phyloP scores from a whole-genome alignment of 768 basidiomycete genomes.

The Kwoniella dejecticola region DNA sequence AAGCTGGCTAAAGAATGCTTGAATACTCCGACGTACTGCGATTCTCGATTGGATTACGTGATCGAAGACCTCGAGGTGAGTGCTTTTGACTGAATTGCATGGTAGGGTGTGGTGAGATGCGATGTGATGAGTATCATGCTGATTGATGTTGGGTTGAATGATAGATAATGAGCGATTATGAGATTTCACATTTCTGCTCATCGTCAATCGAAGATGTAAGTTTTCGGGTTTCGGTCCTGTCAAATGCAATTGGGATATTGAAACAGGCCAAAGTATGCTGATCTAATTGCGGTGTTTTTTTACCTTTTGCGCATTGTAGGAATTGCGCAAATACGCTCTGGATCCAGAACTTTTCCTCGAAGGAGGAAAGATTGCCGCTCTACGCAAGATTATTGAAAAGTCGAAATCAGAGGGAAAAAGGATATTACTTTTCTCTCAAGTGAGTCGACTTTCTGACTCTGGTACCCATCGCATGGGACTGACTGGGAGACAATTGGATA shows the following conservation, averaged over 20 bases:
- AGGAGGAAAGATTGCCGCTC: constrained; percentile 79
- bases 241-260: neutral
- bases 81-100: neutral
- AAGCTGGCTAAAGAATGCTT: constrained; percentile 78
- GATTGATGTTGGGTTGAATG: constrained; percentile 47
- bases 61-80: constrained; percentile 84
- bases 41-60: constrained; percentile 79
- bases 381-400: constrained; percentile 70
- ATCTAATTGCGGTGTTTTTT: too few species aligned
- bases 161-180: constrained; percentile 90
- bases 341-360: constrained; percentile 74
- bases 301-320: too few species aligned
- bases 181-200: constrained; percentile 79
- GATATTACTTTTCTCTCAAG: constrained; percentile 92
- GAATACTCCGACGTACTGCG: constrained; percentile 87
- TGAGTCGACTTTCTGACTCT: constrained; percentile 55
- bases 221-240: neutral
- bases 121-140: too few species aligned
- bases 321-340: constrained; percentile 66
- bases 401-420: constrained; percentile 73
- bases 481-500: constrained; percentile 62
- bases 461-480: neutral
- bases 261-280: too few species aligned
- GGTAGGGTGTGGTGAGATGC: too few species aligned
- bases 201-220: constrained; percentile 75